Evolutionary conservation across 2,329 filamentous ascomycete genomes (phyloP).

Genomic region (Septoria petroselini): DNA sequence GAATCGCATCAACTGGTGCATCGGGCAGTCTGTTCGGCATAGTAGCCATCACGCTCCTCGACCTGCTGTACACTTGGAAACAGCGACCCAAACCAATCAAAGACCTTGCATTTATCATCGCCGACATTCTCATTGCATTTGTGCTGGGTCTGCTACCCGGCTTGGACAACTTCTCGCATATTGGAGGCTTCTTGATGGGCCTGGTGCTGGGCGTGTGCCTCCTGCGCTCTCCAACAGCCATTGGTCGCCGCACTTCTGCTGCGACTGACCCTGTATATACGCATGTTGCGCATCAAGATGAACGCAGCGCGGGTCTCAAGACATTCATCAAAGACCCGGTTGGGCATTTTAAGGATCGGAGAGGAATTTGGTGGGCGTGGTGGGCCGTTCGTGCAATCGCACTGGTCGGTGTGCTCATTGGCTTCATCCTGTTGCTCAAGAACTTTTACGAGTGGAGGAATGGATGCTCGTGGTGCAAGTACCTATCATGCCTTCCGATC

Average conservation of each 20-base stretch:
- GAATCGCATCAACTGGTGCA: conserved; percentile 76
- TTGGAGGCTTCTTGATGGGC: conserved; percentile 92
- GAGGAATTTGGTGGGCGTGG: conserved; percentile 96
- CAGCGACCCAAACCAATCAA: conserved; percentile 72
- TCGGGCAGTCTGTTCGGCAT: conserved; percentile 91
- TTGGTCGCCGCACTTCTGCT: conserved; percentile 29
- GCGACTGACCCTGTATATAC: conserved; percentile 24
- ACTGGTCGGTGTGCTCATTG: conserved; percentile 74
- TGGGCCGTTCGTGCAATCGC: conserved; percentile 81
- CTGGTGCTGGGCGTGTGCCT: conserved; percentile 81
- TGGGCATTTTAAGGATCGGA: conserved; percentile 87
- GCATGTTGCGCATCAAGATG: conserved; percentile 19
- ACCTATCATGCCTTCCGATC: conserved; percentile 79
- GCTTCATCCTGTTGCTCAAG: conserved; percentile 80
- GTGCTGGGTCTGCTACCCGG: conserved; percentile 87
- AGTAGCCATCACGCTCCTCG: conserved; percentile 80
- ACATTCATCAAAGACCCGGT: conserved; percentile 51
- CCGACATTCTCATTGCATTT: conserved; percentile 87
- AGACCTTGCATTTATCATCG: conserved; percentile 80
- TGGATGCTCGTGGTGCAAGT: conserved; percentile 89
- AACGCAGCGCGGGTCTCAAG: conserved; percentile 35
- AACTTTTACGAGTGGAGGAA: conserved; percentile 83
- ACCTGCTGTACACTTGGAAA: conserved; percentile 89
- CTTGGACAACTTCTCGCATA: conserved; percentile 95
- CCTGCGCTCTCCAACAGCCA: conserved; percentile 77